These are phyloP conservation scores for Blastobotrys illinoisensis DNA, from an alignment of 1,139 yeast genomes.

Conservation along the genomic window DNA sequence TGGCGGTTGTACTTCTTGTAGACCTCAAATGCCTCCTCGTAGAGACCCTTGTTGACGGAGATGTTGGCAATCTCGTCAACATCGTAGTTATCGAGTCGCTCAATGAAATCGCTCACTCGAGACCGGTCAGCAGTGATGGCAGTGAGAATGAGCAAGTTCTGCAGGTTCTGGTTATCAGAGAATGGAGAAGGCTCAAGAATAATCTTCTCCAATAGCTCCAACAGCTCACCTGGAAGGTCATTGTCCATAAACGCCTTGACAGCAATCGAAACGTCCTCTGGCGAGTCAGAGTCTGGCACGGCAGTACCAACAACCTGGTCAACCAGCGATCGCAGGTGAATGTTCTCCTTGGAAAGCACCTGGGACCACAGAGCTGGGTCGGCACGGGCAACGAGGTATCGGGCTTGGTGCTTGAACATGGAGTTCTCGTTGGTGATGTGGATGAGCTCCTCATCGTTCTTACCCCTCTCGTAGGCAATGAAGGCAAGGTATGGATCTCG, in stretches of 20 bases:
- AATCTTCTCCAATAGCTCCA: conserved; percentile 91
- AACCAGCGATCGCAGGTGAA: conserved; percentile 82
- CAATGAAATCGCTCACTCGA: conserved; percentile 77
- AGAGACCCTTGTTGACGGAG: conserved; percentile 80
- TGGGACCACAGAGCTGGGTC: conserved; percentile 76
- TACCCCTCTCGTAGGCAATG: conserved; percentile 94
- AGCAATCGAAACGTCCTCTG: conserved; percentile 92
- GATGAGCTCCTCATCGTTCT: conserved; percentile 82
- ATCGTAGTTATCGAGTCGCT: conserved; percentile 84
- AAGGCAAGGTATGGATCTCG: conserved; percentile 98
- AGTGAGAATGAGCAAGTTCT: conserved; percentile 85
- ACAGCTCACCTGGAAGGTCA: conserved; percentile 85
- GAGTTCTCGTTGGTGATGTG: conserved; percentile 92
- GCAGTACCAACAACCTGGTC: conserved; percentile 96
- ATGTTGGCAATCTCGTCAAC: conserved; percentile 91
- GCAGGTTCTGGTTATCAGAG: conserved; percentile 89
- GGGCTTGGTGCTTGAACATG: conserved; percentile 98
- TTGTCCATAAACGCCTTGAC: conserved; percentile 97
- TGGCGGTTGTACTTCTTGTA: conserved; percentile 80
- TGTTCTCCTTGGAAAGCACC: conserved; percentile 70
- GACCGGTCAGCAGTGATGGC: conserved; percentile 93
- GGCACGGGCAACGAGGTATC: conserved; percentile 82
- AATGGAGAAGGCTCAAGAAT: conserved; percentile 96
- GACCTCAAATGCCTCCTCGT: conserved; percentile 92
- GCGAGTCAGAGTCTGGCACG: conserved; percentile 89